Evolutionary conservation across 345 rosid genomes (phyloP).

Genomic region (Noccaea bulbosa): DNA sequence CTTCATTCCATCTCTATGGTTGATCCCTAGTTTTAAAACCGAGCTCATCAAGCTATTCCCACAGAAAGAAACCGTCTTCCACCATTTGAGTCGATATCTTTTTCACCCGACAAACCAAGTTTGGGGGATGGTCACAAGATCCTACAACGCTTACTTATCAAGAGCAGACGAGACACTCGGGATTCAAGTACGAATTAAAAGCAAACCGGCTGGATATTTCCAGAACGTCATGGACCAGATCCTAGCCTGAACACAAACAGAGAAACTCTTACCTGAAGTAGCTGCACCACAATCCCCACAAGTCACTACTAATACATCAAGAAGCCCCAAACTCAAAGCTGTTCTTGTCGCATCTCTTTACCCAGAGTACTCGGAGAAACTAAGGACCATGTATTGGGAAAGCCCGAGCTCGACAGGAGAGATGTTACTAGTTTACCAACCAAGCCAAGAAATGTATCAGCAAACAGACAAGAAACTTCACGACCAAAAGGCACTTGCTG

Average conservation of each 20-base stretch:
- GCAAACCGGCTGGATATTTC: neutral
- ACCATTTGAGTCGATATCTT: slow-evolving; percentile 45
- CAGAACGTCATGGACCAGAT: slow-evolving; percentile 42
- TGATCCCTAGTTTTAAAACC: slow-evolving; percentile 30
- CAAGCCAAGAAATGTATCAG: slow-evolving; percentile 45
- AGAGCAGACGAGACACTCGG: slow-evolving; percentile 42
- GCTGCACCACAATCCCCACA: slow-evolving; percentile 9
- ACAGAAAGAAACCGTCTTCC: slow-evolving; percentile 43
- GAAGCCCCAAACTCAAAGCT: slow-evolving; percentile 31
- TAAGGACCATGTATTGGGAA: slow-evolving; percentile 29
- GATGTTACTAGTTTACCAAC: slow-evolving; percentile 39
- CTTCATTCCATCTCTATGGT: slow-evolving; percentile 43
- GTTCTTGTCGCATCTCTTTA: slow-evolving; percentile 46
- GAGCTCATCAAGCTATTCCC: slow-evolving; percentile 38
- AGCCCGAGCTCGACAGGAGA: slow-evolving; percentile 37
- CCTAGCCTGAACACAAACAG: slow-evolving; percentile 34
- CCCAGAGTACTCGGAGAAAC: slow-evolving; percentile 26
- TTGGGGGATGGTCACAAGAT: slow-evolving; percentile 45
- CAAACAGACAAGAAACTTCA: slow-evolving; percentile 38
- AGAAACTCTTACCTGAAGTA: slow-evolving; percentile 39
- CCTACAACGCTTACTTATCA: slow-evolving; percentile 33
- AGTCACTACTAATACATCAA: neutral
- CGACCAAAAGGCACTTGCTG: slow-evolving; percentile 46
- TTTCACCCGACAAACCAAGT: slow-evolving; percentile 48
- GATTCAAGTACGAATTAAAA: slow-evolving; percentile 41